Base-by-base conservation (phyloP, 2,329 filamentous ascomycete genomes). In the Raffaelea arxii region DNA sequence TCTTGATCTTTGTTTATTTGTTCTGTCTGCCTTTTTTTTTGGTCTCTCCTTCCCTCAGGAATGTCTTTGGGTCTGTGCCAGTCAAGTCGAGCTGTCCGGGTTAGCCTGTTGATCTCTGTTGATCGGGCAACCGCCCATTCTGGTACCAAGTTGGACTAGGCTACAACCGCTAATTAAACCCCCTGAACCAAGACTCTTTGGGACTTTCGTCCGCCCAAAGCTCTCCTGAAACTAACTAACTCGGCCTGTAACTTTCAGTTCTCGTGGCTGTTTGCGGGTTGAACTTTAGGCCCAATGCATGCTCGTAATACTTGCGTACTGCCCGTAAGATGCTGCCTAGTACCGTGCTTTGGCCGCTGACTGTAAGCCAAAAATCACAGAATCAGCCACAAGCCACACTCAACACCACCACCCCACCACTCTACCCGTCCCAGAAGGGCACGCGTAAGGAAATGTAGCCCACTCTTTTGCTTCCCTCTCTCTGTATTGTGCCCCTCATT, bases 1-100 rank as follows among this genome's bases (percentile, higher is more conserved):
- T 43, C 32, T 48, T 46, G 44, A 50, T 43, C 43, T 51, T 24
- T 46, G 47, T 51, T n/a, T 53, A 38, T 39, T 21, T 21, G 12
- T 16, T 16, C 30, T 25, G 21, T 23, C 25, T 27, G 30, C 23
- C 25, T 41, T 44, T 43, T 25, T 46, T 46, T 47, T 38, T n/a
- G n/a, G n/a, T n/a, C n/a, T n/a, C n/a, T n/a, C n/a, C n/a, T n/a
- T 36, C 19, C 32, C 19, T 6, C 32, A 36, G 32, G 32, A 36
- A 36, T 36, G 32, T n/a, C 14, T 16, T n/a, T n/a, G n/a, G n/a
- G n/a, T n/a, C n/a, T n/a, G n/a, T n/a, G n/a, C n/a, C n/a, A n/a
- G n/a, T n/a, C 6, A 36, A n/a, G 6, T n/a, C 14, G 32, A 7
- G 32, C 32, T 36, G 16, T 6, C 32, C 32, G 43, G 44, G 44